Evolutionary conservation across 2,329 filamentous ascomycete genomes (phyloP), one percentile per base, ranked within the genome.

Genomic region (Colletotrichum tamarilloi): DNA sequence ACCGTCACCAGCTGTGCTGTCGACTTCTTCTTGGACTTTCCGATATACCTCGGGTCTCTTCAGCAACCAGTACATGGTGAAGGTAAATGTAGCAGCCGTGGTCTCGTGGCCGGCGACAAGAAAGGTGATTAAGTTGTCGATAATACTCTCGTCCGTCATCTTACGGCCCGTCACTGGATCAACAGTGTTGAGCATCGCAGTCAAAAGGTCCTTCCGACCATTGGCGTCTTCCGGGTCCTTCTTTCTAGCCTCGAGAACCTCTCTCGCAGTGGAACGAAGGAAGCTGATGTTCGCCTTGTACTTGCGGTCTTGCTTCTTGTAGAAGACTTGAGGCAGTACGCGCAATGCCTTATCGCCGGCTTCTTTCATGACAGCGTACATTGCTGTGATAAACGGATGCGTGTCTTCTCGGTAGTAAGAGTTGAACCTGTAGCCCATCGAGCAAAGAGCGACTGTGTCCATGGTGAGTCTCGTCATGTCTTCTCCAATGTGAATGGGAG

Each of bases 41-140:
- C 82, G 82, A 74, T 92, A 90, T 1, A 85, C 85, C 1, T 87
- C 85, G 0, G 92, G 92, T 75, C 92, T 85, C 79, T 91, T 92
- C 49, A 93, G 80, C 3, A 95, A 84, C 69, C 92, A 86, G 77
- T 91, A 92, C 67, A 93, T 88, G 0, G 88, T 82, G 76, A 93
- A 94, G 0, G 91, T 88, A 7, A 94, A 81, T 6, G 92, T 82
- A 2, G 92, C 92, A 2, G 91, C 90, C 0, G 93, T 93, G 0
- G 93, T 95, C 74, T 93, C 92, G 76, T 93, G 91, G 5, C 91
- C 89, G 62, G 90, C 90, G 74, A 91, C 89, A 16, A 93, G 81
- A 76, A 93, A 93, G 0, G 91, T 93, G 67, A 92, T 89, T 82
- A 94, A 88, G 76, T 94, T 93, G 79, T 92, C 86, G 28, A 89